Conservation (phyloP, 2,329 filamentous ascomycete genomes). For the Ophiostoma himal-ulmi region DNA sequence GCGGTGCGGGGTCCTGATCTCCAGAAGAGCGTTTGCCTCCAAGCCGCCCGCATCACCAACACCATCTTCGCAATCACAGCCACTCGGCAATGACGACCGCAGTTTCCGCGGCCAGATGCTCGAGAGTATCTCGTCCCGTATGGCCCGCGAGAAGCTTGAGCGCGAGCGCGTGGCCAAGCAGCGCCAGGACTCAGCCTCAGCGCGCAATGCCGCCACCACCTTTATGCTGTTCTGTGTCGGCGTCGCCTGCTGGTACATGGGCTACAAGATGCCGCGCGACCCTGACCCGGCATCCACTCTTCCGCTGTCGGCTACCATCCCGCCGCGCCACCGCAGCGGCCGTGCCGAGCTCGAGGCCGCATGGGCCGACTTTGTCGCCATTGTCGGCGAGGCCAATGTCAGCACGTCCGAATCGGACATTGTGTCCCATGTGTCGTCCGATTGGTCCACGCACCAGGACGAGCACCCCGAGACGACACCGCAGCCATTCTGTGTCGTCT, state of each 20-base stretch:
- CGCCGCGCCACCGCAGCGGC: slow-evolving; percentile 53
- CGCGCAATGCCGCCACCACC: slow-evolving; percentile 42
- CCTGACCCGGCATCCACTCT: slow-evolving; percentile 52
- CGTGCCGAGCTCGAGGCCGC: slow-evolving; percentile 61
- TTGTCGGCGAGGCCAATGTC: slow-evolving; percentile 60
- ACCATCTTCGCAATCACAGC: slow-evolving; percentile 2
- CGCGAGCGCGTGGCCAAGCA: slow-evolving; percentile 40
- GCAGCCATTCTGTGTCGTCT: slow-evolving; percentile 65
- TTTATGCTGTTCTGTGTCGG: slow-evolving; percentile 49
- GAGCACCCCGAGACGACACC: slow-evolving; percentile 38
- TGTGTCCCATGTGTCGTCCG: slow-evolving; percentile 52
- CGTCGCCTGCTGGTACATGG: slow-evolving; percentile 52
- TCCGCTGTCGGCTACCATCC: slow-evolving; percentile 46
- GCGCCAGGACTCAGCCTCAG: slow-evolving; percentile 35
- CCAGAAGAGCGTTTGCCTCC: slow-evolving; percentile 21
- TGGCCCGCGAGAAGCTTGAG: slow-evolving; percentile 45
- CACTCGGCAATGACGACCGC: slow-evolving; percentile 24
- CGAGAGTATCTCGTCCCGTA: slow-evolving; percentile 46
- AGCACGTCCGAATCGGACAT: slow-evolving; percentile 54
- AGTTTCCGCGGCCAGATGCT: slow-evolving; percentile 51
- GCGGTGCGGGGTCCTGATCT: not conserved
- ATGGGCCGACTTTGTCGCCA: slow-evolving; percentile 61
- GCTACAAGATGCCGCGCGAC: slow-evolving; percentile 49
- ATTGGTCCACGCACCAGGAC: slow-evolving; percentile 56
- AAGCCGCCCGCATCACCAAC: slow-evolving; percentile 22